Conservation (phyloP, 2,329 filamentous ascomycete genomes). For the Aureobasidium sp. region DNA sequence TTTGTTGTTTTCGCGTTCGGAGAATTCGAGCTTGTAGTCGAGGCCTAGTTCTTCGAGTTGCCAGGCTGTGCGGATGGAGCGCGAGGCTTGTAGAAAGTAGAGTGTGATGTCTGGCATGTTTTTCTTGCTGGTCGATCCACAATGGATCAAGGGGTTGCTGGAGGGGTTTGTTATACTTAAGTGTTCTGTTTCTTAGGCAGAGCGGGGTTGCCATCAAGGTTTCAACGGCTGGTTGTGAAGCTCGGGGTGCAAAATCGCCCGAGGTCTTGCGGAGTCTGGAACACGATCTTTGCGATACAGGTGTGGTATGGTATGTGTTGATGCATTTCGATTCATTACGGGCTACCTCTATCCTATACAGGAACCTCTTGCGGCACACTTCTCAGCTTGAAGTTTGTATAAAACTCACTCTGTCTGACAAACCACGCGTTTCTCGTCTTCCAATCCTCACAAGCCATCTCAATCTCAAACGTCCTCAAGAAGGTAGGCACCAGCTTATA, state of each 20-base stretch:
- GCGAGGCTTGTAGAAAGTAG: constrained; percentile 43
- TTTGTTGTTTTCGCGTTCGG: constrained; percentile 33
- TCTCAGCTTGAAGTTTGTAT: constrained; percentile 36
- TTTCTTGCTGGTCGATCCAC: neutral
- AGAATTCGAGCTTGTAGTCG: constrained; percentile 37
- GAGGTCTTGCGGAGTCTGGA: constrained; percentile 1
- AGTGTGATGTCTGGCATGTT: constrained; percentile 33
- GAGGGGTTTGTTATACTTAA: neutral
- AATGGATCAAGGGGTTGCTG: neutral
- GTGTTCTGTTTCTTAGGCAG: neutral
- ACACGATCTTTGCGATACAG: too few relatives aligned
- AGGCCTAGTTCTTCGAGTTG: constrained; percentile 40
- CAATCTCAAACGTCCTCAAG: constrained; percentile 55
- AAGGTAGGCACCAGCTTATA: constrained; percentile 50
- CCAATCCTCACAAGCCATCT: constrained; percentile 39
- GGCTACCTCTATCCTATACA: neutral
- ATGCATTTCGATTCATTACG: neutral
- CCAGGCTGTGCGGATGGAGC: constrained; percentile 41
- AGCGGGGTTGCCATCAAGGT: constrained; percentile 15
- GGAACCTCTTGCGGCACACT: constrained; percentile 17
- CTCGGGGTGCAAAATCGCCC: neutral
- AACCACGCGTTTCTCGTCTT: constrained; percentile 50
- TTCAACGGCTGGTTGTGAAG: neutral
- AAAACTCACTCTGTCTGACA: constrained; percentile 41
- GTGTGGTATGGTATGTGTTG: too few relatives aligned